Conservation (phyloP, 2,329 filamentous ascomycete species). For the Fusarium sacchari region DNA sequence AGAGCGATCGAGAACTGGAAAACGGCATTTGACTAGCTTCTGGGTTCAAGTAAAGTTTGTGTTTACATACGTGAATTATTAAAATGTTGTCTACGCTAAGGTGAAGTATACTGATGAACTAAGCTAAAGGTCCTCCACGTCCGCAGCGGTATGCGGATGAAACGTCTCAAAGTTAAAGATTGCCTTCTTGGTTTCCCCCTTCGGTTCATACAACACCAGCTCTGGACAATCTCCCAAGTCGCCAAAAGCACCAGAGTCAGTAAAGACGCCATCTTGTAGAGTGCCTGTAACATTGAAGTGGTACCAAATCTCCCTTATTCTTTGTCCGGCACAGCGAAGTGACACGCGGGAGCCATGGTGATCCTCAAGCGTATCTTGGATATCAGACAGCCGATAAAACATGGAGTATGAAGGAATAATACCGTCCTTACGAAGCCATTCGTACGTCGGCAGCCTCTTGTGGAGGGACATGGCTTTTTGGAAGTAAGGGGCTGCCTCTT, state of each 20-base stretch:
- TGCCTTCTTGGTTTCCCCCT: conserved; percentile 20
- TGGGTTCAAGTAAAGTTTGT: neutral
- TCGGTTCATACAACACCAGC: conserved; percentile 15
- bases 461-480: conserved; percentile 12
- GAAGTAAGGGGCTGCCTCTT: conserved; percentile 20
- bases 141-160: conserved; percentile 17
- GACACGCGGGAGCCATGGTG: conserved; percentile 17
- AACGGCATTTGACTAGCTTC: neutral
- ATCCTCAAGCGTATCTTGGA: conserved; percentile 5
- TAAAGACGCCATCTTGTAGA: conserved; percentile 3
- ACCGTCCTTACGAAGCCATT: conserved; percentile 15
- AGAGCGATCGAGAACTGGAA: neutral
- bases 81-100: neutral
- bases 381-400: conserved; percentile 8
- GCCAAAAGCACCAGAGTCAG: neutral
- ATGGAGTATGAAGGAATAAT: conserved; percentile 18
- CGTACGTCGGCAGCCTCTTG: conserved; percentile 9
- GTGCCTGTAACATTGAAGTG: conserved; percentile 22
- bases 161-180: conserved; percentile 27
- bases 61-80: neutral
- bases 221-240: neutral
- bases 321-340: conserved; percentile 4
- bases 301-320: conserved; percentile 10
- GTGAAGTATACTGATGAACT: neutral
- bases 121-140: conserved; percentile 18